phyloP scores from a whole-genome alignment of 345 rosid species.

The Arabidopsis arenosa region DNA sequence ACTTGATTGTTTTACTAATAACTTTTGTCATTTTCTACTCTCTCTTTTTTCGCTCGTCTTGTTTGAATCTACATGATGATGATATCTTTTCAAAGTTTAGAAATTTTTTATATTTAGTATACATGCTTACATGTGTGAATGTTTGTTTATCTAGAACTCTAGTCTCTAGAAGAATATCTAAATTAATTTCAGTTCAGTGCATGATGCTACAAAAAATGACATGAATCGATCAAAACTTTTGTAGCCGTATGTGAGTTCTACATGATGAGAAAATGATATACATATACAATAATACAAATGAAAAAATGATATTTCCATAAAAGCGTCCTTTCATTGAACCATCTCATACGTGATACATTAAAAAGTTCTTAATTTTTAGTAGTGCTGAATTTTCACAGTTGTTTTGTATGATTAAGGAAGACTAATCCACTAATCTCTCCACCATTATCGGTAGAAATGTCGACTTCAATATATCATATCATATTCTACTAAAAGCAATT shows the following conservation, averaged over 20 bases:
- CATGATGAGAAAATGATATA: too few relatives aligned
- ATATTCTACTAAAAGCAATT: background rate
- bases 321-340: background rate
- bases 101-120: background rate
- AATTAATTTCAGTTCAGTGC: background rate
- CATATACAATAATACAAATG: too few relatives aligned
- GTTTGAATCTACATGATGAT: constrained; percentile 8
- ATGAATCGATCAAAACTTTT: too few relatives aligned
- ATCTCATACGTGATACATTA: background rate
- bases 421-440: constrained; percentile 40
- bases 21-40: constrained; percentile 24
- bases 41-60: background rate
- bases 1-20: constrained; percentile 21
- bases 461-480: background rate
- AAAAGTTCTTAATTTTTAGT: background rate
- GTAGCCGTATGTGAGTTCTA: background rate
- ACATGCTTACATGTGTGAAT: background rate
- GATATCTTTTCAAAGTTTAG: background rate
- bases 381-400: background rate
- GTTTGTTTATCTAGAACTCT: background rate
- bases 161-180: background rate
- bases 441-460: constrained; percentile 36
- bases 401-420: constrained; percentile 30
- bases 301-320: background rate
- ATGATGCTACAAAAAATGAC: background rate